Conservation (phyloP, 2,329 filamentous ascomycete species). For the Polychaeton citri region DNA sequence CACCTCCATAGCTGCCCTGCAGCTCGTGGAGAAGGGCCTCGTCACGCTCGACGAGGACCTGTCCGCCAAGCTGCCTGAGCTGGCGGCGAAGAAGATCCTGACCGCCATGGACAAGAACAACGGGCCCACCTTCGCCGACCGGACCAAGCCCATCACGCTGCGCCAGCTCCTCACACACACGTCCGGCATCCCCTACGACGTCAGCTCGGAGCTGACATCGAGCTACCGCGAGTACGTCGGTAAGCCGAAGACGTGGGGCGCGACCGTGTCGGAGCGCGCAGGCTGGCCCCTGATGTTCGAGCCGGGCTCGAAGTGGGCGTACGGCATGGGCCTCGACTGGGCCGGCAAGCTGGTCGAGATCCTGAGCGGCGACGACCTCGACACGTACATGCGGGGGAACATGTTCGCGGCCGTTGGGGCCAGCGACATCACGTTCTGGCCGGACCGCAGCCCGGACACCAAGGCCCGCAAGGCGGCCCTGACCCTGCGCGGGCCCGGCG, state of each 20-base stretch:
- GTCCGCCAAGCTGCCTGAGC: slow-evolving; percentile 32
- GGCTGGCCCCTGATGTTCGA: slow-evolving; percentile 36
- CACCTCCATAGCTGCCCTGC: slow-evolving; percentile 39
- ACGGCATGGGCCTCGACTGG: slow-evolving; percentile 39
- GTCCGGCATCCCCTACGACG: slow-evolving; percentile 36
- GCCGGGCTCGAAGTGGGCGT: slow-evolving; percentile 39
- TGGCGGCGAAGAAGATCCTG: slow-evolving; percentile 36
- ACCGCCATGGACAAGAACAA: slow-evolving; percentile 32
- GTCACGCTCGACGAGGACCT: slow-evolving; percentile 36
- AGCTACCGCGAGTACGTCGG: slow-evolving; percentile 9
- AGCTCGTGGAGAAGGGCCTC: slow-evolving; percentile 40
- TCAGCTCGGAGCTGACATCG: slow-evolving; percentile 21
- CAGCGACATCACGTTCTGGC: slow-evolving; percentile 19
- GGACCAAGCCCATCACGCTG: slow-evolving; percentile 34
- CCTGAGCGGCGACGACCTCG: slow-evolving; percentile 29
- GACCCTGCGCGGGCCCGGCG: slow-evolving; percentile 8
- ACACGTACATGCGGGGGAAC: slow-evolving; percentile 31
- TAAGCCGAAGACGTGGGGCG: slow-evolving; percentile 4
- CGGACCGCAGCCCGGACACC: slow-evolving; percentile 5
- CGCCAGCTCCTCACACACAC: slow-evolving; percentile 39
- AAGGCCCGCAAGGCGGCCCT: slow-evolving; percentile 11
- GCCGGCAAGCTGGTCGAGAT: slow-evolving; percentile 39
- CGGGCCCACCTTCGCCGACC: slow-evolving; percentile 16
- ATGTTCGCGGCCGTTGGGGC: slow-evolving; percentile 35
- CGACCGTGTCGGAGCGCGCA: slow-evolving; percentile 30